Percentiles rank a stretch among this genome's conserved stretches.
Conservation (phyloP, 306 rosid species). For the Pterocarpus macrocarpus region DNA sequence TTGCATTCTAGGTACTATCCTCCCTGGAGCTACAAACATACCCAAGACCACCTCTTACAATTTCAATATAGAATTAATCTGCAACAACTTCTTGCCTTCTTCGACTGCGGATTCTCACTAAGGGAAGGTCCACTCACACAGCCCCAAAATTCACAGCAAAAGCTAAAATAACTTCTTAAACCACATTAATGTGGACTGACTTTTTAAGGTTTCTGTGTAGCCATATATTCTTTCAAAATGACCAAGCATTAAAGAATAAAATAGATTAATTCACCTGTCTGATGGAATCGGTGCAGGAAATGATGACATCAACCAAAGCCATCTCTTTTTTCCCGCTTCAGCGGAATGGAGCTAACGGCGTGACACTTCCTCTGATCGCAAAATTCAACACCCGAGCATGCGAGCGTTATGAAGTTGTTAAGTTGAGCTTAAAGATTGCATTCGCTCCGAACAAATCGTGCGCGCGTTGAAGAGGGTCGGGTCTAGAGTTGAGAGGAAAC, state of each 20-base stretch:
- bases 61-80: not conserved
- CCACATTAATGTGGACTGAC: too few relatives aligned
- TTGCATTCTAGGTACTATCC: too few relatives aligned
- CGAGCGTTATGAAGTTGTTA: not conserved
- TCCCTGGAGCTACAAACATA: too few relatives aligned
- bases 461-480: not conserved
- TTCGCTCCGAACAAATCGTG: slow-evolving; percentile 16
- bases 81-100: not conserved
- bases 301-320: slow-evolving; percentile 80
- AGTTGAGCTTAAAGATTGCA: slow-evolving; percentile 20
- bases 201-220: not conserved
- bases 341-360: not conserved
- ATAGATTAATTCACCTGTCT: slow-evolving; percentile 58
- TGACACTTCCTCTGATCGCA: slow-evolving; percentile 5
- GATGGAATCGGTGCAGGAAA: slow-evolving; percentile 76
- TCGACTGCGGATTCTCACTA: not conserved
- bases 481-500: not conserved
- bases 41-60: not conserved
- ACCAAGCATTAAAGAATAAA: not conserved
- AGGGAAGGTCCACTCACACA: not conserved
- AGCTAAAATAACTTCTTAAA: too few relatives aligned
- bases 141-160: not conserved
- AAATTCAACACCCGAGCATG: not conserved
- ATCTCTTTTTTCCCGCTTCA: slow-evolving; percentile 45
- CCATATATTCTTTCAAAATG: not conserved